Percentiles rank a stretch among this genome's conserved stretches.
Evolutionary conservation across 495 filamentous ascomycete genomes (phyloP).

Genomic region (Tuber umbilicatum): DNA sequence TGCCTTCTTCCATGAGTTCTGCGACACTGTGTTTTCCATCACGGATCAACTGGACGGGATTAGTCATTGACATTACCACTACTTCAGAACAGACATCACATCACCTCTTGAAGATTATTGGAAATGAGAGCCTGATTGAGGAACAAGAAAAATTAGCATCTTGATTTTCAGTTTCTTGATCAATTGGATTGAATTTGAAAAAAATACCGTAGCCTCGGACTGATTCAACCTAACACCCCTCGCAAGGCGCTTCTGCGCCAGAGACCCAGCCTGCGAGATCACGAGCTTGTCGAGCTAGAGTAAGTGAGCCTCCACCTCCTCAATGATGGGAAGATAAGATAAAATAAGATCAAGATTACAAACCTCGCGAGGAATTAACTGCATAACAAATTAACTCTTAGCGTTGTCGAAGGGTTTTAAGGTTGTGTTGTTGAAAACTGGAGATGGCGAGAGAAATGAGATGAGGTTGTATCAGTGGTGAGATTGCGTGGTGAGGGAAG

Average conservation of each 20-base stretch:
- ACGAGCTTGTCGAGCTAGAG: slow-evolving; percentile 87
- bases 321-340: neutral
- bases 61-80: neutral
- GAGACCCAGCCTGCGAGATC: slow-evolving; percentile 79
- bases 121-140: slow-evolving; percentile 73
- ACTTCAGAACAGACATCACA: neutral
- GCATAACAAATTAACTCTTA: slow-evolving; percentile 7
- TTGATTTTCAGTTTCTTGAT: slow-evolving; percentile 1
- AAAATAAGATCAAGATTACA: neutral
- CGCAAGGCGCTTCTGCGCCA: slow-evolving; percentile 84
- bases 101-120: slow-evolving; percentile 79
- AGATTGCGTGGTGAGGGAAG: neutral
- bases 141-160: neutral
- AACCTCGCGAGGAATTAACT: slow-evolving; percentile 34
- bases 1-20: slow-evolving; percentile 85
- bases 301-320: neutral
- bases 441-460: neutral
- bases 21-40: slow-evolving; percentile 91
- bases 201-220: slow-evolving; percentile 73
- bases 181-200: neutral
- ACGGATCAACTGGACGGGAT: slow-evolving; percentile 63
- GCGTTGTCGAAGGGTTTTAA: neutral
- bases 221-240: slow-evolving; percentile 87
- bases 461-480: neutral
- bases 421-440: neutral